Evolutionary conservation across 2,329 filamentous ascomycete species (phyloP).

Genomic region (Penicillium frequentans): DNA sequence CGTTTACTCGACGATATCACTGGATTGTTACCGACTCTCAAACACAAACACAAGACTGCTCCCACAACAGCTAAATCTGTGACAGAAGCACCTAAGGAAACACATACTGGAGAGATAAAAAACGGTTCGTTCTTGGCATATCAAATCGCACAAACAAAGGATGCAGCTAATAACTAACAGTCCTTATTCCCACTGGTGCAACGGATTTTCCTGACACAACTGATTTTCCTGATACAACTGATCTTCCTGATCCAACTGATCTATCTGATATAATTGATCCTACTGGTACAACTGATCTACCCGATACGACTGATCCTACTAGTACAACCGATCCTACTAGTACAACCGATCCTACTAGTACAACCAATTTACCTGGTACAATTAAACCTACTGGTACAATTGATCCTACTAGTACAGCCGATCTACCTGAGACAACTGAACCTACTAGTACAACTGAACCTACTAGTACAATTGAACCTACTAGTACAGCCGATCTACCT

Average conservation of each 20-base stretch:
- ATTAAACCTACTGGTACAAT: neutral
- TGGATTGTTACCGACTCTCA: conserved; percentile 4
- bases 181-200: neutral
- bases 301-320: neutral
- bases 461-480: no score
- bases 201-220: neutral
- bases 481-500: no score
- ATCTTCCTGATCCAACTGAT: no score
- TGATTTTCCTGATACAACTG: neutral
- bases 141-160: neutral
- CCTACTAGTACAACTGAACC: no score
- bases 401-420: no score
- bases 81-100: neutral
- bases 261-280: no score
- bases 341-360: no score
- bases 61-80: neutral
- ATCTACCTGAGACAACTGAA: no score
- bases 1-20: conserved; percentile 17
- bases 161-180: neutral
- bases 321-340: no score
- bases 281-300: no score
- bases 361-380: no score
- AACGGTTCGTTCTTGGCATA: neutral
- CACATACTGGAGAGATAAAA: neutral
- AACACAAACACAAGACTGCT: neutral